Evolutionary conservation across 2,329 filamentous ascomycete genomes (phyloP), one percentile per base, ranked within the genome.

Genomic region (Stagonosporopsis chrysanthemi): DNA sequence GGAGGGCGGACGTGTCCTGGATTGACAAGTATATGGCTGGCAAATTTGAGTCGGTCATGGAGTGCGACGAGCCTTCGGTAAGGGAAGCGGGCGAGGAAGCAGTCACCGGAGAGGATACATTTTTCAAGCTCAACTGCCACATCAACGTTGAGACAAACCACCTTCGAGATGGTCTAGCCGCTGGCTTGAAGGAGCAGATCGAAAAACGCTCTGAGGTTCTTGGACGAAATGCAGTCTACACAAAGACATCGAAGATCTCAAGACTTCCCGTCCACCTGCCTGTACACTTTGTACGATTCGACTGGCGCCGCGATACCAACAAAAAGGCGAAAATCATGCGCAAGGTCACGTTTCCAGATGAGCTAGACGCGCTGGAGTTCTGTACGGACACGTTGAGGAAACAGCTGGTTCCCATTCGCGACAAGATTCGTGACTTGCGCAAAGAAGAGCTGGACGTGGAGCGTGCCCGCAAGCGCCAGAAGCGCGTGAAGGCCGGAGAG

Each of bases 321-420:
- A 98, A 98, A 82, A 99, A 99, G 83, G 93, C 94, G 65, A 99
- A 99, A 84, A 99, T 99, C 69, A 94, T 99, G 91, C 91, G 93
- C 75, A 99, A 98, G 80, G 95, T 99, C 55, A 94, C 92, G 0
- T 99, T 99, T 75, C 94, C 94, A 6, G 88, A 91, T 47, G 95
- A 99, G 78, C 82, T 99, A 31, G 95, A 99, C 71, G 87, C 91
- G 36, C 88, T 96, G 22, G 95, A 99, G 74, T 97, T 97, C 78
- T 99, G 95, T 78, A 94, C 93, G 12, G 93, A 98, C 24, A 89
- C 95, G 50, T 82, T 99, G 61, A 90, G 87, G 76, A 88, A 89
- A 72, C 86, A 90, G 66, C 83, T 99, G 41, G 82, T 97, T 43
- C 96, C 95, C 1, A 89, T 99, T n/a, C 87, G 95, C 58, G 95